Percentiles rank a stretch among this genome's conserved stretches.
Conservation (phyloP, 768 basidiomycete species). For the Chalciporus pseudorubinellus region DNA sequence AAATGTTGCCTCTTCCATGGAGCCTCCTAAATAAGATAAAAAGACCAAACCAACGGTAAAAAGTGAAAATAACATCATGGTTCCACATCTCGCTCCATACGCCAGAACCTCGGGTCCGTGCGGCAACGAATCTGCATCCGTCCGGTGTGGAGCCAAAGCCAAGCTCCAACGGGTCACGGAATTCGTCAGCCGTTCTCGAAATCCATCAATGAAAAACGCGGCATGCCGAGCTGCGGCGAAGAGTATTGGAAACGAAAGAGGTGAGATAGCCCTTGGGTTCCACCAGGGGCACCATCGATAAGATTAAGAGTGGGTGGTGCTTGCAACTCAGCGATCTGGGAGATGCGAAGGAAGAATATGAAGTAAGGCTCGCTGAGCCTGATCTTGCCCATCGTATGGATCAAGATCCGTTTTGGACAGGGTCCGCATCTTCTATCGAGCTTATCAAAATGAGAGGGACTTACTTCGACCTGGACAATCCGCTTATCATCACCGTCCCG, state of each 20-base stretch:
- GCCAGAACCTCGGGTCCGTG: slow-evolving; percentile 15
- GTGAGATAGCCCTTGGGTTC: background rate
- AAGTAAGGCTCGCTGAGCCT: background rate
- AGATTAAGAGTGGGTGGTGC: background rate
- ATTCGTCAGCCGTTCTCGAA: background rate
- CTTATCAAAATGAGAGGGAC: slow-evolving; percentile 16
- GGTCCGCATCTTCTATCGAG: background rate
- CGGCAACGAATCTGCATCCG: background rate
- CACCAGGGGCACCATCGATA: background rate
- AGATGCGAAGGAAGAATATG: background rate
- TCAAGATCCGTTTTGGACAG: background rate
- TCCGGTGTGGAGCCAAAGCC: slow-evolving; percentile 8
- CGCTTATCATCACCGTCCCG: slow-evolving; percentile 92
- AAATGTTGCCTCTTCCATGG: background rate
- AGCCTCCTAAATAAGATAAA: slow-evolving; percentile 3
- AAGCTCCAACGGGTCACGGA: slow-evolving; percentile 16
- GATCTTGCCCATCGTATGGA: background rate
- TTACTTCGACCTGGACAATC: slow-evolving; percentile 56
- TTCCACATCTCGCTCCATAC: slow-evolving; percentile 21
- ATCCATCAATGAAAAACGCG: background rate
- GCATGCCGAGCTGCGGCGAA: background rate
- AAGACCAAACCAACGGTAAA: background rate
- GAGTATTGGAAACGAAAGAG: background rate
- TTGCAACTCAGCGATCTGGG: background rate
- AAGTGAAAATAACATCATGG: background rate